Conservation (phyloP, 805 yeast genomes). For the Ogataea pilisensis region DNA sequence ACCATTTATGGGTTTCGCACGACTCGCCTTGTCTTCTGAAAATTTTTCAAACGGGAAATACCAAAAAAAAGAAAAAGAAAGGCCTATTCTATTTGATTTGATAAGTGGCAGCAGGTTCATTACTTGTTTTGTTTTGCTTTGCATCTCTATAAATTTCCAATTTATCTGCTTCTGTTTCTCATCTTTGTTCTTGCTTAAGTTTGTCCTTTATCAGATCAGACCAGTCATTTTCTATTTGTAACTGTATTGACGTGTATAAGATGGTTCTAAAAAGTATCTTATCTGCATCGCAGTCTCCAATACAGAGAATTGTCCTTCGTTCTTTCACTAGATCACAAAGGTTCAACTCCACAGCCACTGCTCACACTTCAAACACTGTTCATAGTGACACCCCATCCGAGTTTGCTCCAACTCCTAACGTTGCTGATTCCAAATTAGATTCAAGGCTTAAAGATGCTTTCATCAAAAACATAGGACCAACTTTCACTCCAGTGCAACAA, state of each 20-base stretch:
- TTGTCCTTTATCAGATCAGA: no score
- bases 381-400: neutral
- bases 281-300: neutral
- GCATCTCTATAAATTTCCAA: no score
- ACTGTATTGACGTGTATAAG: no score
- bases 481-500: conserved; percentile 68
- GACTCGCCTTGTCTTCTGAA: conserved; percentile 1
- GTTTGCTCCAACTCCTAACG: conserved; percentile 13
- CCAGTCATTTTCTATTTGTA: no score
- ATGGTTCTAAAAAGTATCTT: neutral
- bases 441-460: conserved; percentile 26
- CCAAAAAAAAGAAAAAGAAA: no score
- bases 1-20: no score
- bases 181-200: no score
- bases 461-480: conserved; percentile 37
- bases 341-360: conserved; percentile 4
- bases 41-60: conserved; percentile 7
- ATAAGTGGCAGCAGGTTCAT: no score
- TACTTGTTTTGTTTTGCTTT: no score
- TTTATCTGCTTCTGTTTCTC: no score
- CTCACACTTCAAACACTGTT: neutral
- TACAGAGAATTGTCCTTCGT: neutral
- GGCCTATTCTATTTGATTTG: no score
- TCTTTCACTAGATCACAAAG: neutral
- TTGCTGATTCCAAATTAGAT: conserved; percentile 26